A percentile compares a stretch with the other conserved stretches of the same genome.
phyloP scores from a whole-genome alignment of 352 stramenopile genomes.

The Pythium coloratum region DNA sequence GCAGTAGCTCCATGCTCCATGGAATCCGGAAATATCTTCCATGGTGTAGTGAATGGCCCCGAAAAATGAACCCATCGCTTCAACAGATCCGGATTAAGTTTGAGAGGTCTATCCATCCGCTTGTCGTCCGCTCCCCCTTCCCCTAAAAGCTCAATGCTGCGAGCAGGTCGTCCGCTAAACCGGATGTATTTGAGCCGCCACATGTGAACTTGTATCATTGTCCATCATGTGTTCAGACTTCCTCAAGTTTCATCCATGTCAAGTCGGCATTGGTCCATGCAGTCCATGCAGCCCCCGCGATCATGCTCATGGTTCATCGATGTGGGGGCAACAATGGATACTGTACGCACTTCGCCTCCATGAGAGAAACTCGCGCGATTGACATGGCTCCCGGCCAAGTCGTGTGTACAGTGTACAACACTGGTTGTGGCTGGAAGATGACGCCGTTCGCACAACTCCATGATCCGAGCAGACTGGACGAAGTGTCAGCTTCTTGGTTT shows the following conservation, averaged over 20 bases:
- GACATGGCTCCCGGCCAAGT: too few relatives aligned
- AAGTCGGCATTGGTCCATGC: neutral
- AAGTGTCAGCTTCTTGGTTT: neutral
- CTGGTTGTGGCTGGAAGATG: neutral
- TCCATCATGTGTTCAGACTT: constrained; percentile 4
- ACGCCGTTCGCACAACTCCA: neutral
- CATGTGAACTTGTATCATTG: constrained; percentile 1
- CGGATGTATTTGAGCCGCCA: neutral
- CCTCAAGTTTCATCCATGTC: neutral
- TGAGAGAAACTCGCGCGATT: too few relatives aligned
- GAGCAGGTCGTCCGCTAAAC: neutral
- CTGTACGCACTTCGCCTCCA: too few relatives aligned
- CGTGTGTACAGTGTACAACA: too few relatives aligned
- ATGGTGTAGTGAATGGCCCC: neutral
- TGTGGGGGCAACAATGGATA: too few relatives aligned
- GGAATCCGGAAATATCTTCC: constrained; percentile 1
- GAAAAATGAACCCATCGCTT: neutral
- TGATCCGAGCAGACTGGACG: neutral
- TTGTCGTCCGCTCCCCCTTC: neutral
- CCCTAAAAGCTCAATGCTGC: constrained; percentile 1
- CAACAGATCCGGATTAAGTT: neutral
- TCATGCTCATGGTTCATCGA: too few relatives aligned
- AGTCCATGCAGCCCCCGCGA: too few relatives aligned
- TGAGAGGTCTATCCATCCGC: neutral
- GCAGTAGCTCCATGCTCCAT: neutral